Conservation (phyloP, 2,329 filamentous ascomycete genomes). For the Ambrosiella beaveri region DNA sequence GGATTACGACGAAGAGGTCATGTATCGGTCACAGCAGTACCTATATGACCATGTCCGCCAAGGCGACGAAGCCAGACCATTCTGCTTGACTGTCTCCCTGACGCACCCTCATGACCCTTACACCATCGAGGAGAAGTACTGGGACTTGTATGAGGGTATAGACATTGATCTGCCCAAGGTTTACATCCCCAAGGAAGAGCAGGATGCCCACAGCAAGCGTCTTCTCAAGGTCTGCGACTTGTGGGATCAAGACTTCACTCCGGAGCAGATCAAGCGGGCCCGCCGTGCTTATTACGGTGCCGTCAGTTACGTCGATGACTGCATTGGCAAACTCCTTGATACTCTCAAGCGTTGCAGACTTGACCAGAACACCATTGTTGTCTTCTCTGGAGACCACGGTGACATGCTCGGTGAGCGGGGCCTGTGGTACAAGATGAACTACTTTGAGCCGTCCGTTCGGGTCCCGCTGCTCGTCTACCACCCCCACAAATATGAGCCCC, state of each 20-base stretch:
- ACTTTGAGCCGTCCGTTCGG: conserved; percentile 79
- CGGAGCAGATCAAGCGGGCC: conserved; percentile 72
- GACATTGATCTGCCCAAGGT: conserved; percentile 73
- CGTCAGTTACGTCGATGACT: conserved; percentile 86
- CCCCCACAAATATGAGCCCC: conserved; percentile 56
- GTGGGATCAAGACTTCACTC: conserved; percentile 65
- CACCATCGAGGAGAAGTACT: conserved; percentile 83
- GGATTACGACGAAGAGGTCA: conserved; percentile 91
- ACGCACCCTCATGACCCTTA: conserved; percentile 93
- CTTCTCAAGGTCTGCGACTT: conserved; percentile 75
- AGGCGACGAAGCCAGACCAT: conserved; percentile 55
- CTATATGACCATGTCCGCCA: conserved; percentile 81
- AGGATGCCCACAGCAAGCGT: conserved; percentile 75
- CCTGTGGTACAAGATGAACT: conserved; percentile 96
- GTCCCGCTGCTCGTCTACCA: conserved; percentile 77
- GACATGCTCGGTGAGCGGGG: conserved; percentile 91
- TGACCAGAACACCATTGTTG: conserved; percentile 71
- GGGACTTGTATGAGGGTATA: conserved; percentile 78
- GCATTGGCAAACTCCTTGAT: conserved; percentile 65
- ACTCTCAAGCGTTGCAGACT: conserved; percentile 65
- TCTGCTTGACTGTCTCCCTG: conserved; percentile 76
- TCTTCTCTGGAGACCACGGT: conserved; percentile 87
- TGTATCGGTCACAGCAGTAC: conserved; percentile 80
- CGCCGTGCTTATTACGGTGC: conserved; percentile 83
- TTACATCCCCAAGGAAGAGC: conserved; percentile 59